A percentile compares a stretch with the other conserved stretches of the same genome.
These are phyloP conservation scores for Pseudocercospora eumusae DNA, from an alignment of 2,329 filamentous ascomycete genomes.

Conservation along the genomic window DNA sequence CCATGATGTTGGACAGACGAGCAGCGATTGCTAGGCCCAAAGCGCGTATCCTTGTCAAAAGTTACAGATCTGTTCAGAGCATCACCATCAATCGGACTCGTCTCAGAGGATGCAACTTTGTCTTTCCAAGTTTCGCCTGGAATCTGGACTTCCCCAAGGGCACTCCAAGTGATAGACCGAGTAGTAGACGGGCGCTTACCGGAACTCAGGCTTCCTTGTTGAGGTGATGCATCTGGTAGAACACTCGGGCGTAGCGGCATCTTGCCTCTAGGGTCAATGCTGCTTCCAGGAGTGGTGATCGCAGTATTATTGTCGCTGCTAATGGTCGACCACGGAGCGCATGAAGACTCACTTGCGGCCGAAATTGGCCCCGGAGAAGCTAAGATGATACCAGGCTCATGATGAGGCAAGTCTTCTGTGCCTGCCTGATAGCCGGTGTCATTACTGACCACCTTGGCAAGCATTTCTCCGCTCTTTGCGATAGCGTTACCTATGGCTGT, in stretches of 20 bases:
- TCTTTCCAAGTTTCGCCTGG: neutral
- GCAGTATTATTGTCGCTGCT: slow-evolving; percentile 4
- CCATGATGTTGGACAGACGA: neutral
- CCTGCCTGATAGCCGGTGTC: slow-evolving; percentile 7
- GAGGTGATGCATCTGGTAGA: neutral
- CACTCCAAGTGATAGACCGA: slow-evolving; percentile 1
- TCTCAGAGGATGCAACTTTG: neutral
- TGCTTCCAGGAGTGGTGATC: slow-evolving; percentile 12
- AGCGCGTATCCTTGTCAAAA: neutral
- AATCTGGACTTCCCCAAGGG: neutral
- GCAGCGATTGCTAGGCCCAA: neutral
- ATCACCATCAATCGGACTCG: neutral
- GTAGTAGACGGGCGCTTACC: neutral
- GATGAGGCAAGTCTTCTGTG: neutral
- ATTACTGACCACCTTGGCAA: slow-evolving; percentile 5
- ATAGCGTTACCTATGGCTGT: neutral
- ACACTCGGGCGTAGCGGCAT: neutral
- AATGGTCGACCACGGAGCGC: neutral
- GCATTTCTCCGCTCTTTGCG: slow-evolving; percentile 2
- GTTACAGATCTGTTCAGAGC: neutral
- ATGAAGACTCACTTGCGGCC: slow-evolving; percentile 5
- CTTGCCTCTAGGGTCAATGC: neutral
- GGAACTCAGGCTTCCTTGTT: neutral
- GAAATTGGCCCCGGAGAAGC: slow-evolving; percentile 8
- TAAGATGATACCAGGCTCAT: neutral